Evolutionary conservation across 495 filamentous ascomycete genomes (phyloP).

Genomic region (Platismatia glauca): DNA sequence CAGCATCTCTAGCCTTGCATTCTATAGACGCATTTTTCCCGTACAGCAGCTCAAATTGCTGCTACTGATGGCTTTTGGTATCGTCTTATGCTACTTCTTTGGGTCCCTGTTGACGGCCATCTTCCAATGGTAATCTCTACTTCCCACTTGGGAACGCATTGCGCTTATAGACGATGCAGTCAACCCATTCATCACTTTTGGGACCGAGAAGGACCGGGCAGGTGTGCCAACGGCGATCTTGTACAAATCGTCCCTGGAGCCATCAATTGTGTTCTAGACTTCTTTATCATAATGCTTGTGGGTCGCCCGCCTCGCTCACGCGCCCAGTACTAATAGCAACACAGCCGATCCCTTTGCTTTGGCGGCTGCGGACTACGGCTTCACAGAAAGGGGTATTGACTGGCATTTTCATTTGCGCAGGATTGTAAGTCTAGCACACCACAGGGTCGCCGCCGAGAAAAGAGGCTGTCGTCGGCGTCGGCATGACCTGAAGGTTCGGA

Average conservation of each 20-base stretch:
- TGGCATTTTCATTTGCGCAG: constrained; percentile 18
- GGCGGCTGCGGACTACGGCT: constrained; percentile 15
- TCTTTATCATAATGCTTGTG: constrained; percentile 20
- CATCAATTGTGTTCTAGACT: constrained; percentile 19
- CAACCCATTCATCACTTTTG: constrained; percentile 16
- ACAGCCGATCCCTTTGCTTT: constrained; percentile 19
- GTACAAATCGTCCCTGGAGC: constrained; percentile 14
- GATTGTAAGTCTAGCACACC: constrained; percentile 12
- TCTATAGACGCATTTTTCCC: constrained; percentile 22
- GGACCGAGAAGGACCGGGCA: constrained; percentile 3
- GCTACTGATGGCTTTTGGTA: background rate
- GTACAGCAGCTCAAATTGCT: constrained; percentile 9
- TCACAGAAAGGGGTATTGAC: constrained; percentile 20
- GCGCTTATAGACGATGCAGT: background rate
- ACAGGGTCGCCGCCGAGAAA: background rate
- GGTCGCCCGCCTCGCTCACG: background rate
- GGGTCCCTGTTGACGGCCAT: constrained; percentile 1
- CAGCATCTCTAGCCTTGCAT: constrained; percentile 7
- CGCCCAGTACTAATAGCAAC: background rate
- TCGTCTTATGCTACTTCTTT: constrained; percentile 11
- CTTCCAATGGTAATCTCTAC: constrained; percentile 19
- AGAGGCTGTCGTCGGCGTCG: background rate
- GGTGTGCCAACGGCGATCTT: constrained; percentile 10
- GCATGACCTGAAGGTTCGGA: background rate
- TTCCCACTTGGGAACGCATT: too few species aligned